Evolutionary conservation across 139 green algal genomes (phyloP).

Genomic region (Tetratostichococcus sp.): DNA sequence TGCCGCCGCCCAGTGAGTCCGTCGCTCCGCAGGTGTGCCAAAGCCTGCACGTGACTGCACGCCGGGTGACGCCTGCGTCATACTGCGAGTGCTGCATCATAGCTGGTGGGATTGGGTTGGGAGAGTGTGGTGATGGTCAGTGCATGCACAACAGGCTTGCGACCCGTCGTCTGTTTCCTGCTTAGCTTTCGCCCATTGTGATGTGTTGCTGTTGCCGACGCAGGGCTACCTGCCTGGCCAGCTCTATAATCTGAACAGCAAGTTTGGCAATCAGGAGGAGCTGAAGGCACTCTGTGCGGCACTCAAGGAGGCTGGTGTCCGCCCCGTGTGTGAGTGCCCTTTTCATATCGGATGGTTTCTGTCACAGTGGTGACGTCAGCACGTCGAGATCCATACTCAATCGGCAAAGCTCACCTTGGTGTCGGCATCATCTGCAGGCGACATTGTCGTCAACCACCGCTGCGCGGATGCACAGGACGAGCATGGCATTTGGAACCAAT

Average conservation of each 20-base stretch:
- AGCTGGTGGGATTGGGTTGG: too few relatives aligned
- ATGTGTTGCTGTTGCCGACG: too few relatives aligned
- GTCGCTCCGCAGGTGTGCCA: conserved; percentile 55
- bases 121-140: too few relatives aligned
- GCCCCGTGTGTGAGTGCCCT: conserved; percentile 44
- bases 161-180: too few relatives aligned
- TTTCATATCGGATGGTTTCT: not conserved
- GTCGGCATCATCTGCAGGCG: conserved; percentile 17
- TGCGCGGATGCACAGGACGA: conserved; percentile 64
- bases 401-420: too few relatives aligned
- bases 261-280: conserved; percentile 67
- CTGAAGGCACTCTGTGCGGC: conserved; percentile 54
- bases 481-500: conserved; percentile 66
- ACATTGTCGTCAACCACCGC: conserved; percentile 92
- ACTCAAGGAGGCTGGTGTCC: conserved; percentile 65
- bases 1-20: conserved; percentile 75
- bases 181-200: too few relatives aligned
- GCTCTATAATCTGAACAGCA: conserved; percentile 72
- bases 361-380: too few relatives aligned
- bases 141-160: too few relatives aligned
- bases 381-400: too few relatives aligned
- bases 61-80: too few relatives aligned
- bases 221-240: conserved; percentile 83
- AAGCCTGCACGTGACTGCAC: too few relatives aligned
- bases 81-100: too few relatives aligned